phyloP scores from a whole-genome alignment of 805 yeast genomes.

The Phaffomyces thermotolerans region DNA sequence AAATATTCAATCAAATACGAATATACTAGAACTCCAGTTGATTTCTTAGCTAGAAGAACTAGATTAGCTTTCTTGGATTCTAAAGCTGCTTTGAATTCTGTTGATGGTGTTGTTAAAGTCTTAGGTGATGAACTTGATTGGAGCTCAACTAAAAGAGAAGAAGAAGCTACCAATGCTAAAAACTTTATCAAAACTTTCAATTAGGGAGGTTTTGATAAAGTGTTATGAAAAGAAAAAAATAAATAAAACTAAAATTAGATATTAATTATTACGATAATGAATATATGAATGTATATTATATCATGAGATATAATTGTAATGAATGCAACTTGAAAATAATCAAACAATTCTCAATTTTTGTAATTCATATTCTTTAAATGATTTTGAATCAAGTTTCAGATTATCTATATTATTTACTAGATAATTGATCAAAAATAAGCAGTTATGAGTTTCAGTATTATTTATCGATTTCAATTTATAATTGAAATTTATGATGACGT shows the following conservation, averaged over 20 bases:
- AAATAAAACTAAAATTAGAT: not conserved
- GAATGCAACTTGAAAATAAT: not conserved
- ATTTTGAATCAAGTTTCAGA: constrained; percentile 7
- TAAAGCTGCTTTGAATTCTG: constrained; percentile 69
- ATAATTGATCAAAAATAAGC: constrained; percentile 16
- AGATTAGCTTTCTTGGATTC: constrained; percentile 90
- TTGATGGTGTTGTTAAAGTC: constrained; percentile 78
- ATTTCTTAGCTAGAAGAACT: constrained; percentile 88
- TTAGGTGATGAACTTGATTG: constrained; percentile 78
- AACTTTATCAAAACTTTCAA: constrained; percentile 47
- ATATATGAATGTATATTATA: not conserved
- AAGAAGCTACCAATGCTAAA: constrained; percentile 44
- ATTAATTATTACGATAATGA: not conserved
- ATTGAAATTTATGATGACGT: constrained; percentile 22
- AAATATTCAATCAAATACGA: constrained; percentile 75
- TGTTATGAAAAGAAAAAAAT: not conserved
- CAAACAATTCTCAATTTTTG: constrained; percentile 8
- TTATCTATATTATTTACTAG: constrained; percentile 17
- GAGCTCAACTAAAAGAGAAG: constrained; percentile 51
- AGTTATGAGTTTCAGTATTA: constrained; percentile 2
- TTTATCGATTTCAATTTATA: constrained; percentile 8
- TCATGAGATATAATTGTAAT: not conserved
- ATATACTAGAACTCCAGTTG: constrained; percentile 81
- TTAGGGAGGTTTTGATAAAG: not conserved
- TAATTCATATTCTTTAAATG: constrained; percentile 14